Evolutionary conservation across 345 rosid species (phyloP), one percentile per base, ranked within the genome.

Genomic region (Kandelia obovata): DNA sequence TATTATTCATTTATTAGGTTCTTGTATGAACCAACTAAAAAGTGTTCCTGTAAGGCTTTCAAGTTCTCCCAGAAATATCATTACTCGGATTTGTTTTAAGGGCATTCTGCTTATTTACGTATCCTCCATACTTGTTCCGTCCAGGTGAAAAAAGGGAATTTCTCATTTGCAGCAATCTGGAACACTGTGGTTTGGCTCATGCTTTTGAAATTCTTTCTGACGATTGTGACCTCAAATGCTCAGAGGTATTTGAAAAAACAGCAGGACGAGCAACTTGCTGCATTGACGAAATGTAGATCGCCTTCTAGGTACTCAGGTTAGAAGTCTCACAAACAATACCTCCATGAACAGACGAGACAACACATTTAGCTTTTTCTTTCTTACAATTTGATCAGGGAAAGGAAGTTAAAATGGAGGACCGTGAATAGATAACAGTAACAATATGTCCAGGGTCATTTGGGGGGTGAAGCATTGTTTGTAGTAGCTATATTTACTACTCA

Each of bases 171-270:
- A 27, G 73, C 89, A 0, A 62, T 95, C 58, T 90, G 98, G 98
- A 92, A 90, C 66, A 84, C 92, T 20, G 66, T 92, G 23, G 99
- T 95, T 25, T 95, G 96, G 97, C 96, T 95, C 59, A 87, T 92
- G 96, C 96, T 95, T 39, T 59, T 95, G 73, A 90, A 95, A 83
- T 95, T 92, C 84, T 88, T 87, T 59, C 75, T 86, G 58, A 90
- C 85, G 86, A 88, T 89, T 61, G 89, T 92, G 80, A 95, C 82
- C 47, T 78, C 94, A 34, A 90, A 96, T 59, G 98, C 97, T 0
- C 94, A 84, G 66, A 73, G 79, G 46, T 86, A 90, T 70, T 83
- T 85, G 74, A 89, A 85, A 78, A 85, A 87, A 61, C 82, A 85
- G 85, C 97, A 90, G 74, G 91, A 92, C 21, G 81, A 77, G 73